phyloP scores from a whole-genome alignment of 768 basidiomycete genomes.

The Artomyces pyxidatus region DNA sequence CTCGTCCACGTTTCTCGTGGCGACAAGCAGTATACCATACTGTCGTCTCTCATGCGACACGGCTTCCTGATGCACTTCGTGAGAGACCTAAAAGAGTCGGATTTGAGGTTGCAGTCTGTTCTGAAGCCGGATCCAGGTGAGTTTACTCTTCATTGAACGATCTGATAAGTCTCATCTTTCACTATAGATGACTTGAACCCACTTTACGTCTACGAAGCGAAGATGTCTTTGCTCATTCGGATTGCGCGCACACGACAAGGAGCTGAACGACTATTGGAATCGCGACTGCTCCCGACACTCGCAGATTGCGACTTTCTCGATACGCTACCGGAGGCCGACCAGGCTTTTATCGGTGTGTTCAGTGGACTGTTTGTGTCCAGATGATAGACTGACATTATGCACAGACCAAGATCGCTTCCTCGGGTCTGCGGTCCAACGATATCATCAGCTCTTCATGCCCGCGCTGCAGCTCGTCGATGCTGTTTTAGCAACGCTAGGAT shows the following conservation, averaged over 20 bases:
- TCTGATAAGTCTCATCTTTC: background rate
- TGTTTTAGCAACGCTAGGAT: slow-evolving; percentile 70
- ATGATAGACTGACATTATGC: slow-evolving; percentile 2
- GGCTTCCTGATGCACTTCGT: slow-evolving; percentile 82
- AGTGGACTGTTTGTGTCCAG: background rate
- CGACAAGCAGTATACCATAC: slow-evolving; percentile 59
- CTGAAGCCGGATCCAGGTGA: slow-evolving; percentile 87
- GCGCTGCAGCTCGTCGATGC: slow-evolving; percentile 75
- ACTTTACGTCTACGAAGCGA: slow-evolving; percentile 90
- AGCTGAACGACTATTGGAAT: slow-evolving; percentile 77
- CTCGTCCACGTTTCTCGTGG: slow-evolving; percentile 62
- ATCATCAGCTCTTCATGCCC: slow-evolving; percentile 87
- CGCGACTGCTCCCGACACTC: slow-evolving; percentile 63
- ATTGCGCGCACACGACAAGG: slow-evolving; percentile 78
- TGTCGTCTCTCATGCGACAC: slow-evolving; percentile 53
- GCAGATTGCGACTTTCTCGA: slow-evolving; percentile 85
- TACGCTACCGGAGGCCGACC: slow-evolving; percentile 74
- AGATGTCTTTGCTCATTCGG: slow-evolving; percentile 82
- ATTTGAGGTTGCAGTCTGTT: slow-evolving; percentile 62
- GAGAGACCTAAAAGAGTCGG: slow-evolving; percentile 75
- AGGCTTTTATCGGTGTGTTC: slow-evolving; percentile 67
- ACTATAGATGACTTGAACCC: slow-evolving; percentile 76
- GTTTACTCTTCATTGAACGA: slow-evolving; percentile 14
- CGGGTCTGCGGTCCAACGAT: slow-evolving; percentile 79
- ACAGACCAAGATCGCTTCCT: slow-evolving; percentile 81